Evolutionary conservation across 2,329 filamentous ascomycete genomes (phyloP), one percentile per base, ranked within the genome.

Genomic region (Cladosporium sp.): DNA sequence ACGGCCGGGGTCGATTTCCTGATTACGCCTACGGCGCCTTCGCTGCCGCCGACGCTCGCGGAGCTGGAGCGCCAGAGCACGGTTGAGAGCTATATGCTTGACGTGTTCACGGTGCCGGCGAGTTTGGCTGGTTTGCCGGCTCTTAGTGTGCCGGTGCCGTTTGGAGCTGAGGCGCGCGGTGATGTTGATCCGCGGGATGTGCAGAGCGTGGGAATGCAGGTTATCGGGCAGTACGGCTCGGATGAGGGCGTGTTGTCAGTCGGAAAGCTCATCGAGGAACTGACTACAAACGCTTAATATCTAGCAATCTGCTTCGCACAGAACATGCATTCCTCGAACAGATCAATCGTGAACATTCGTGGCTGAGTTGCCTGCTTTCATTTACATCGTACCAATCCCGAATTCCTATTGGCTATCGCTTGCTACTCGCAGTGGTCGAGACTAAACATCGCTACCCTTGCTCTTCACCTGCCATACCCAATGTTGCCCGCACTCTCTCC

Each of bases 91-190:
- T 98, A 97, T 75, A 91, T 91, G 83, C 97, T 95, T 74, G 95
- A 99, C 79, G 90, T 98, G 1, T 94, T 98, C 73, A 98, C 95
- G 0, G 94, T 99, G 1, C 95, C 95, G 1, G 93, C 94, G 2
- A 97, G 93, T 79, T 81, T 99, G 70, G 95, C 94, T 0, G 95
- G 95, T 0, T 81, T 99, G 65, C 95, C 95, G 3, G 92, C 93
- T 12, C 86, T 97, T 60, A 97, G 91, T 71, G 84, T 99, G 12
- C 94, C 95, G 0, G 83, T 90, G 69, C 77, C 79, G 21, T 74
- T 83, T 67, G 38, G 64, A 7, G 68, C 51, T 15, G n/a, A 60
- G 15, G 60, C 66, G 47, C 38, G 41, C 4, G 47, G 64, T 26
- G 68, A 64, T 2, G 52, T 70, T 38, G 71, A 66, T 28, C 76